Evolutionary conservation across 768 basidiomycete genomes (phyloP).

Genomic region (Glaciozyma antarctica): DNA sequence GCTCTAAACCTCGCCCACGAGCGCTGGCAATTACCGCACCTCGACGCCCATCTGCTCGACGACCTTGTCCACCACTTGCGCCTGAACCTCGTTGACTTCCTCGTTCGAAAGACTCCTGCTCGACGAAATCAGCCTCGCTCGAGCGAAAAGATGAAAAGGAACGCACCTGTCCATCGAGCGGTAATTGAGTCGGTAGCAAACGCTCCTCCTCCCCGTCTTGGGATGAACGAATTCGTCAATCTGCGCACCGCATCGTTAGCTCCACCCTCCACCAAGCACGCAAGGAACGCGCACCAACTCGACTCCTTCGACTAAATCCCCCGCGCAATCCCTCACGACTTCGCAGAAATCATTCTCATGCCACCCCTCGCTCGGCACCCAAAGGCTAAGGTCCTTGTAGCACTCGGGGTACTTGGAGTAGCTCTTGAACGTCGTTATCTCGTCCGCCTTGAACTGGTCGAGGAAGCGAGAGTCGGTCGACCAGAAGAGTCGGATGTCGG

Average conservation of each 20-base stretch:
- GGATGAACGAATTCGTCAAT: conserved; percentile 86
- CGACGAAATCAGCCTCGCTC: conserved; percentile 4
- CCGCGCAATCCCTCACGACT: conserved; percentile 80
- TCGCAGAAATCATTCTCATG: conserved; percentile 98
- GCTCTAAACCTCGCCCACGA: too few species aligned
- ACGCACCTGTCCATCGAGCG: conserved; percentile 85
- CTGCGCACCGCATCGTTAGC: conserved; percentile 43
- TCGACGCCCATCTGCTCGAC: conserved; percentile 41
- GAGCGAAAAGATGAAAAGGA: conserved; percentile 23
- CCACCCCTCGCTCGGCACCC: conserved; percentile 49
- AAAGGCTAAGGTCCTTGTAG: conserved; percentile 93
- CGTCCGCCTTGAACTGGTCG: conserved; percentile 61
- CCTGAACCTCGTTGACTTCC: conserved; percentile 75
- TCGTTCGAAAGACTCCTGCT: conserved; percentile 74
- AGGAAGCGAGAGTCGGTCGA: conserved; percentile 77
- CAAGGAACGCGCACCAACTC: conserved; percentile 52
- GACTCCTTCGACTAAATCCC: conserved; percentile 85
- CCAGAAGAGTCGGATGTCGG: conserved; percentile 98
- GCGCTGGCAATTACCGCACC: conserved; percentile 36
- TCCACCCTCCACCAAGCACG: neutral
- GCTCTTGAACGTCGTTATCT: conserved; percentile 72
- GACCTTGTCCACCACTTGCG: conserved; percentile 38
- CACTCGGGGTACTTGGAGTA: conserved; percentile 78
- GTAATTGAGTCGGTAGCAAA: conserved; percentile 87
- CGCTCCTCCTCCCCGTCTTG: conserved; percentile 65